Evolutionary conservation across 2,329 filamentous ascomycete species (phyloP), one percentile per base, ranked within the genome.

Genomic region (Trichophyton schoenleinii): DNA sequence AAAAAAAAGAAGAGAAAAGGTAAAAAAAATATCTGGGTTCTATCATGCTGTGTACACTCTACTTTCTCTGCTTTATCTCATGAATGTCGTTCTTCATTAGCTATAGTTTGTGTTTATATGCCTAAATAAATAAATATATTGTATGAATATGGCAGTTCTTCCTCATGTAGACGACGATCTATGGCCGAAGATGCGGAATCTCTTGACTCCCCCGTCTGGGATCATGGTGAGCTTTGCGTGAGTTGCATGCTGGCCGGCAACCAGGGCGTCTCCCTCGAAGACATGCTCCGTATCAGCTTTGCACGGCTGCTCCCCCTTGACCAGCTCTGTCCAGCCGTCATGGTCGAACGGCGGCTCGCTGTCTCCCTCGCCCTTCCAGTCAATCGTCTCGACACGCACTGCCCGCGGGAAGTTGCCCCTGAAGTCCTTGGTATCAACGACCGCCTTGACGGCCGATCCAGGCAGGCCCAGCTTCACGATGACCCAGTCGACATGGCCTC

Each of bases 171-270:
- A 36, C 15, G 11, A 15, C 8, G 15, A 15, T 57, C 84, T 79
- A 69, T 81, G 84, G 1, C 87, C 89, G 72, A 88, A 85, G 1
- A 92, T 84, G 53, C 90, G 83, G 66, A 96, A 81, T 65, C 91
- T 80, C 83, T 95, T 96, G 2, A 96, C 88, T 25, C 92, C 91
- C 38, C 92, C 91, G 73, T 97, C 91, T 0, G 92, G 92, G 67
- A 96, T 89, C 71, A 96, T 94, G 38, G 89, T 88, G 71, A 97
- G 79, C 81, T 95, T 96, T 22, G 91, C 85, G 75, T 94, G 91
- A 11, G 87, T 90, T 69, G 89, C 88, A 91, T 77, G 66, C 80
- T 84, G 68, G 85, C 82, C 64, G 88, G 81, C 63, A 79, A 78
- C 6, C 83, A 87, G 88, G 84, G 89, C 48, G 7, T 69, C 67